Evolutionary conservation across 2,329 filamentous ascomycete species (phyloP).

Genomic region (Cladobotryum protrusum): DNA sequence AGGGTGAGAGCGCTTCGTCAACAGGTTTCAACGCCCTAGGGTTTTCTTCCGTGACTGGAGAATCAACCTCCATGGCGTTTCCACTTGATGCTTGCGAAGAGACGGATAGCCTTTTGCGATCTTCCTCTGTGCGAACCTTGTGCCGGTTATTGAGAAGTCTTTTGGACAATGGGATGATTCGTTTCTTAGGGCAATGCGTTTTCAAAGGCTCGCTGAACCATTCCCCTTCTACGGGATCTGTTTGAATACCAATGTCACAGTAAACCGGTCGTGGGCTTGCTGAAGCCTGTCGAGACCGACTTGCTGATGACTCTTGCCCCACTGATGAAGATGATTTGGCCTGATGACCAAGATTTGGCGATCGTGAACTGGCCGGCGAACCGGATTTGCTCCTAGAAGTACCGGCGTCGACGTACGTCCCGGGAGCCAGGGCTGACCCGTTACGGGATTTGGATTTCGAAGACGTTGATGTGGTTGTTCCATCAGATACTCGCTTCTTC

Average conservation of each 20-base stretch:
- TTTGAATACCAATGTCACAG: slow-evolving; percentile 47
- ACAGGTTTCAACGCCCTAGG: slow-evolving; percentile 14
- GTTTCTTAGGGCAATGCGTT: slow-evolving; percentile 36
- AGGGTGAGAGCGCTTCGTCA: slow-evolving; percentile 20
- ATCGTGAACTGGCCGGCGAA: slow-evolving; percentile 41
- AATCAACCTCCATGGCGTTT: slow-evolving; percentile 36
- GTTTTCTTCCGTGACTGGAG: slow-evolving; percentile 28
- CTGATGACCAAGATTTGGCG: slow-evolving; percentile 28
- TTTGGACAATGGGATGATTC: slow-evolving; percentile 48
- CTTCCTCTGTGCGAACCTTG: slow-evolving; percentile 34
- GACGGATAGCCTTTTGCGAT: slow-evolving; percentile 24
- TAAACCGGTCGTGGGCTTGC: slow-evolving; percentile 37
- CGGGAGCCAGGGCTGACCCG: slow-evolving; percentile 29
- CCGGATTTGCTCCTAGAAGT: slow-evolving; percentile 49
- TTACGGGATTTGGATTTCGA: slow-evolving; percentile 36
- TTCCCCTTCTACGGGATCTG: slow-evolving; percentile 47
- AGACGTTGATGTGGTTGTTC: slow-evolving; percentile 29
- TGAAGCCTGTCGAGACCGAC: slow-evolving; percentile 33
- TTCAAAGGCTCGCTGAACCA: slow-evolving; percentile 41
- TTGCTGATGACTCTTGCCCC: slow-evolving; percentile 21
- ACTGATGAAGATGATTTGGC: slow-evolving; percentile 21
- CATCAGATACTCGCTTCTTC: slow-evolving; percentile 57
- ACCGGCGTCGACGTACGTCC: slow-evolving; percentile 46
- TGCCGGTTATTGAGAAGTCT: slow-evolving; percentile 46
- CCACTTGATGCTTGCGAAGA: slow-evolving; percentile 21